Conservation (phyloP, 2,329 filamentous ascomycete genomes). For the Paraconiothyrium brasiliense region DNA sequence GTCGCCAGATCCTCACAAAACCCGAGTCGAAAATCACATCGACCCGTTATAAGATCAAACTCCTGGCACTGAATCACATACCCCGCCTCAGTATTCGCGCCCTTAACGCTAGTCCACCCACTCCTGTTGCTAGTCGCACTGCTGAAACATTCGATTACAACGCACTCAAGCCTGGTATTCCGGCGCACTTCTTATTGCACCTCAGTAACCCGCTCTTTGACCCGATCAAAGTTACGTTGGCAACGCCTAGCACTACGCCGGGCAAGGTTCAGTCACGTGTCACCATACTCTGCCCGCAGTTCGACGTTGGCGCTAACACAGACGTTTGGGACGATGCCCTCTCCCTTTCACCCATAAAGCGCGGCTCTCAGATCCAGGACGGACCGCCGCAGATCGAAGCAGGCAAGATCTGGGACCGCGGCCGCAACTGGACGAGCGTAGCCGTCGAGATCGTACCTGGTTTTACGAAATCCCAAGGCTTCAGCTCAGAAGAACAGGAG, state of each 20-base stretch:
- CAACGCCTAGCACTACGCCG: constrained; percentile 68
- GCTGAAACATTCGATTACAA: constrained; percentile 54
- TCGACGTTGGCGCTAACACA: constrained; percentile 94
- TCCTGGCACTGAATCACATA: constrained; percentile 86
- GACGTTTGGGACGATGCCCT: constrained; percentile 93
- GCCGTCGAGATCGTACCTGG: constrained; percentile 86
- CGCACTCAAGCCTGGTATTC: constrained; percentile 58
- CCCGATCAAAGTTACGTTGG: constrained; percentile 83
- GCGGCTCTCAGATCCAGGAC: constrained; percentile 30
- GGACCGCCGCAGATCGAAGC: constrained; percentile 68
- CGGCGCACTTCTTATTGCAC: constrained; percentile 84
- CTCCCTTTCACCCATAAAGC: constrained; percentile 49
- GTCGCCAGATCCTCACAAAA: constrained; percentile 93
- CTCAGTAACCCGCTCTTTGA: constrained; percentile 96
- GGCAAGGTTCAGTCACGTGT: constrained; percentile 67
- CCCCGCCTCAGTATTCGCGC: constrained; percentile 80
- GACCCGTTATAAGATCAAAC: constrained; percentile 89
- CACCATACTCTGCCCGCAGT: constrained; percentile 92
- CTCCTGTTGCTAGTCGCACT: constrained; percentile 30
- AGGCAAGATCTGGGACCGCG: constrained; percentile 95
- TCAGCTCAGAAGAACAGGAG: constrained; percentile 35
- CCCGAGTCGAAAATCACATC: constrained; percentile 90
- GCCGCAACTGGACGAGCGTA: constrained; percentile 93
- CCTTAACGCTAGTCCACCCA: constrained; percentile 61
- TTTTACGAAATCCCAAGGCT: constrained; percentile 28